Evolutionary conservation across 768 basidiomycete species (phyloP), one percentile per base, ranked within the genome.

Genomic region (Lentinula lateritia): DNA sequence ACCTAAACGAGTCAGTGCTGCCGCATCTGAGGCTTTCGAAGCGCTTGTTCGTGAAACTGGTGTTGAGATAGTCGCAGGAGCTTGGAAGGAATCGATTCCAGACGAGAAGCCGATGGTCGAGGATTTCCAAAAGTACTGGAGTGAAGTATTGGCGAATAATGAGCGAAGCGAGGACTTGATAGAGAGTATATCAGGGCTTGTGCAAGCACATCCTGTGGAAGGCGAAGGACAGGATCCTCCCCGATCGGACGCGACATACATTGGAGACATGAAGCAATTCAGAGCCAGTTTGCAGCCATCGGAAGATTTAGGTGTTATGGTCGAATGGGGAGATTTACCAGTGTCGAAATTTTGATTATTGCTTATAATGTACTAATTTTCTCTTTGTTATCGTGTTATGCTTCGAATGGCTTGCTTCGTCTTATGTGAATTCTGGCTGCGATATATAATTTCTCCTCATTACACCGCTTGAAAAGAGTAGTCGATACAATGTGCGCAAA

Each of bases 251-350:
- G 88, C 83, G 6, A 81, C 81, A 8, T 83, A 81, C 65, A 83
- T 96, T 59, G 72, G 87, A 61, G 88, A 93, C 67, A 69, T 85
- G 36, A 76, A 82, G 62, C 74, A 72, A 32, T 94, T 94, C 79
- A 92, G 84, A 72, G 78, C 80, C 34, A 71, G 77, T 8, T 72
- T 95, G 55, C 69, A 71, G 45, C 72, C 79, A 16, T 82, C 88
- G 4, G 77, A 79, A 32, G 80, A 80, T 63, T 83, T 89, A n/a
- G 78, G 78, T 42, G 86, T 92, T 2, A 75, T 93, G 65, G 87
- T 86, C 0, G 74, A 85, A 55, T 92, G 89, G 89, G 83, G 82
- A 38, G 91, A 92, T 74, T 75, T 90, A 58, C 89, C 88, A 18
- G 70, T 74, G 6, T 71, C 88, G 2, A 86, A 79, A 64, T 79